Evolutionary conservation across 2,329 filamentous ascomycete species (phyloP).

Genomic region (Neopestalotiopsis sp.): DNA sequence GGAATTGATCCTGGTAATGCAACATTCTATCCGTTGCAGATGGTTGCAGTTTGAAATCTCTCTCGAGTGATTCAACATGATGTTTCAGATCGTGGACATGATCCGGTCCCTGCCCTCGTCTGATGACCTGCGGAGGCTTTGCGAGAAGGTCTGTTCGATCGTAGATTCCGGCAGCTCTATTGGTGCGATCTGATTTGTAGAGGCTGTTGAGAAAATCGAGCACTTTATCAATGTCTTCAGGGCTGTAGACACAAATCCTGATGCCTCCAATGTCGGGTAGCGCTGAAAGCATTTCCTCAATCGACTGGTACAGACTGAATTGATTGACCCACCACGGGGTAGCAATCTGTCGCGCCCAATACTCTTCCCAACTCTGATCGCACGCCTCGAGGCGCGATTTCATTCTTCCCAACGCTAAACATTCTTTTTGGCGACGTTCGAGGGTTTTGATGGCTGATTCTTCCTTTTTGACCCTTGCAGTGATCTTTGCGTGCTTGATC

Average conservation of each 20-base stretch:
- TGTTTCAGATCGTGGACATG: background rate
- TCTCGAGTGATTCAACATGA: background rate
- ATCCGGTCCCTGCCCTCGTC: background rate
- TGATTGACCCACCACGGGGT: background rate
- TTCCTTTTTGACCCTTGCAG: background rate
- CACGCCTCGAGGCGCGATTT: background rate
- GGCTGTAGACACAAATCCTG: constrained; percentile 19
- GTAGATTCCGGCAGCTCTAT: background rate
- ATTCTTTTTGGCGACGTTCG: background rate
- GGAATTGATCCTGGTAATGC: background rate
- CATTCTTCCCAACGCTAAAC: background rate
- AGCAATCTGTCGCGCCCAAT: background rate
- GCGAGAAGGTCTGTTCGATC: background rate
- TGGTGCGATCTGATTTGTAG: background rate
- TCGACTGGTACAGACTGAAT: background rate
- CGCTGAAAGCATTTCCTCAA: constrained; percentile 10
- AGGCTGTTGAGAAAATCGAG: constrained; percentile 16
- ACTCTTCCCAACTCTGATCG: background rate
- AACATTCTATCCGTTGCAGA: background rate
- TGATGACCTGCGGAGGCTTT: background rate
- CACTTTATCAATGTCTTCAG: constrained; percentile 18
- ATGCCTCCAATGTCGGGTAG: constrained; percentile 21
- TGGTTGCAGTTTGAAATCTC: background rate
- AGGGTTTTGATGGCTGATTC: background rate
- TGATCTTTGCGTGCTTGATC: background rate